These are phyloP conservation scores for Capronia epimyces DNA, from an alignment of 2,329 filamentous ascomycete species.

Conservation along the genomic window DNA sequence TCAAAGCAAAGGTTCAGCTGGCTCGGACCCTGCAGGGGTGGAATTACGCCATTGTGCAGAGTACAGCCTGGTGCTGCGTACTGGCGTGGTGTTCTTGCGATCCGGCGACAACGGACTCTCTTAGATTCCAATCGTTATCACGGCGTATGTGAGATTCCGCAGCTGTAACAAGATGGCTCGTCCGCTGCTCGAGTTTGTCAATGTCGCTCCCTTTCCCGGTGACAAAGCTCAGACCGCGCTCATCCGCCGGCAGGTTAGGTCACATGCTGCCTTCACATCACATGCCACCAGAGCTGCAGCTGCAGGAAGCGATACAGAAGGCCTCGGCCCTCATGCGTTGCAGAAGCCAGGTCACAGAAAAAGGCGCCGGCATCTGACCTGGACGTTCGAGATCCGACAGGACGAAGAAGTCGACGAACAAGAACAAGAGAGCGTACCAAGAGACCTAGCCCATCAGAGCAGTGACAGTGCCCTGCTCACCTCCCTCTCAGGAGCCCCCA, in stretches of 20 bases:
- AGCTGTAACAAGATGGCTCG: constrained; percentile 9
- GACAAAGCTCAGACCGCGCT: neutral
- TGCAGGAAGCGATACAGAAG: neutral
- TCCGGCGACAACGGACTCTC: too few relatives aligned
- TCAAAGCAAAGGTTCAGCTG: too few relatives aligned
- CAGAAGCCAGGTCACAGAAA: neutral
- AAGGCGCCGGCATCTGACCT: neutral
- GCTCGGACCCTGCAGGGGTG: too few relatives aligned
- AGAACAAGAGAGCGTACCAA: too few relatives aligned
- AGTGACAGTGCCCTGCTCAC: neutral
- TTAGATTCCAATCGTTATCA: too few relatives aligned
- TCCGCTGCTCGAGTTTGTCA: constrained; percentile 4
- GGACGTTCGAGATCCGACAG: constrained; percentile 3
- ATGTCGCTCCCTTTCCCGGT: neutral
- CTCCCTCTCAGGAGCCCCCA: neutral
- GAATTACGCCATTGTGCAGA: too few relatives aligned
- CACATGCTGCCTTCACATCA: constrained; percentile 2
- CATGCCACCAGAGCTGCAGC: too few relatives aligned
- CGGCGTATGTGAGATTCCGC: too few relatives aligned
- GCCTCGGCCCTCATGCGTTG: neutral
- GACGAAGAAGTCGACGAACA: neutral
- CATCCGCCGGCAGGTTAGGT: constrained; percentile 9
- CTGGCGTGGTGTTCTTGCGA: too few relatives aligned
- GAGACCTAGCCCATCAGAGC: neutral
- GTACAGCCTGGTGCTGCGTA: too few relatives aligned